Conservation (phyloP, 495 filamentous ascomycete species). For the Eremomyces bilateralis region DNA sequence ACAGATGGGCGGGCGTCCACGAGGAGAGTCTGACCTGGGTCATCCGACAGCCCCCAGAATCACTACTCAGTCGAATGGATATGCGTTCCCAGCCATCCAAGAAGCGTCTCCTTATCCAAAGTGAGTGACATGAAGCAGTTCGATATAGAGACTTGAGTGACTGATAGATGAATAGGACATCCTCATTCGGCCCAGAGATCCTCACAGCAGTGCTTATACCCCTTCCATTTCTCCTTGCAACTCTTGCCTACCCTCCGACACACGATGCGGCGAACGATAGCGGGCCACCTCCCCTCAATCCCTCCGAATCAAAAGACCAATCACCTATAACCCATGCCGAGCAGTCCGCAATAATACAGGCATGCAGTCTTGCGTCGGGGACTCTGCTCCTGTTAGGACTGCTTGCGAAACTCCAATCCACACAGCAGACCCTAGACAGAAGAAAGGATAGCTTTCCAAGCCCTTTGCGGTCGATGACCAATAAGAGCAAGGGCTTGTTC, state of each 20-base stretch:
- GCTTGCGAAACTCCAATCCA: constrained; percentile 15
- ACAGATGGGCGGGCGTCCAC: constrained; percentile 13
- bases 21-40: constrained; percentile 16
- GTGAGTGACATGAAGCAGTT: not conserved
- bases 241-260: constrained; percentile 6
- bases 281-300: no score
- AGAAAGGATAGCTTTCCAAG: constrained; percentile 10
- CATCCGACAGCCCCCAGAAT: constrained; percentile 6
- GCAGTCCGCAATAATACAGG: constrained; percentile 12
- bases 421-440: constrained; percentile 14
- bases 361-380: constrained; percentile 19
- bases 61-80: constrained; percentile 3
- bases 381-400: constrained; percentile 22
- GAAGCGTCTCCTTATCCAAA: constrained; percentile 3
- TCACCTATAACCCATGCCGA: no score
- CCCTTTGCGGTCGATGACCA: constrained; percentile 1
- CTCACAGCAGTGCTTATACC: constrained; percentile 11
- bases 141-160: constrained; percentile 1
- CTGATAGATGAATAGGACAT: not conserved
- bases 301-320: constrained; percentile 5
- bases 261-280: constrained; percentile 1
- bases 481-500: constrained; percentile 1
- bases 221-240: constrained; percentile 11
- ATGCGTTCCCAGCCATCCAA: constrained; percentile 11
- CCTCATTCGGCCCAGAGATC: constrained; percentile 6